phyloP scores from a whole-genome alignment of 139 green algal genomes.

The Ettlia oleoabundans region DNA sequence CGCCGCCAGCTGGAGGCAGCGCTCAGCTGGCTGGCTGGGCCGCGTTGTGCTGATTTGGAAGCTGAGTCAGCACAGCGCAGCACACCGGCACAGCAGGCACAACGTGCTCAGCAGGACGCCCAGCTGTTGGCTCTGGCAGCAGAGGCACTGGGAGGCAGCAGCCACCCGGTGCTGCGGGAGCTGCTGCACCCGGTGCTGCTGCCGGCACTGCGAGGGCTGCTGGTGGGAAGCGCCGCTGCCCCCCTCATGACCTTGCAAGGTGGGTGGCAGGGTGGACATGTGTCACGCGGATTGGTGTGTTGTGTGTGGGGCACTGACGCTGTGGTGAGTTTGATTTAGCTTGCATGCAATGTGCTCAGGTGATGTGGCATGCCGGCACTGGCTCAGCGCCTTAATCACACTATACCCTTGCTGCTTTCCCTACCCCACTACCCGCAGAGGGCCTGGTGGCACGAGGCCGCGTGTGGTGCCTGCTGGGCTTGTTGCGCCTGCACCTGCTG shows the following conservation, averaged over 20 bases:
- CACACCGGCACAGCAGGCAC: no score
- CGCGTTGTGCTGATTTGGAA: neutral
- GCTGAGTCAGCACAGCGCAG: neutral
- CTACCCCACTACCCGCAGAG: neutral
- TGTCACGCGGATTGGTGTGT: no score
- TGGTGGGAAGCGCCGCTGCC: neutral
- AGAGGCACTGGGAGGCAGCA: neutral
- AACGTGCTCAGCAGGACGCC: neutral
- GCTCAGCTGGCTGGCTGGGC: slow-evolving; percentile 7
- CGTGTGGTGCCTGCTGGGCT: slow-evolving; percentile 84
- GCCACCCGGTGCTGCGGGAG: slow-evolving; percentile 36
- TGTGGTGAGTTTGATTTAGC: no score
- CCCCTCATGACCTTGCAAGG: neutral
- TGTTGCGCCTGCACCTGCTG: slow-evolving; percentile 81
- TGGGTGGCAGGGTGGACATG: no score
- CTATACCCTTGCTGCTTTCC: neutral
- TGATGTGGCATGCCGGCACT: neutral
- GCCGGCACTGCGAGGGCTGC: slow-evolving; percentile 41
- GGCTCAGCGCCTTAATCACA: neutral
- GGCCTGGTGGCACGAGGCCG: slow-evolving; percentile 43
- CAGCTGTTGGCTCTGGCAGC: neutral
- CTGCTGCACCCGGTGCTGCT: slow-evolving; percentile 54
- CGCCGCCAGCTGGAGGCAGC: neutral
- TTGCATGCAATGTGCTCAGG: no score
- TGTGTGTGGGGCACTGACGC: no score